These are phyloP conservation scores for Spongispora temasekensis DNA, from an alignment of 1,284 basidiomycete species.

Conservation along the genomic window DNA sequence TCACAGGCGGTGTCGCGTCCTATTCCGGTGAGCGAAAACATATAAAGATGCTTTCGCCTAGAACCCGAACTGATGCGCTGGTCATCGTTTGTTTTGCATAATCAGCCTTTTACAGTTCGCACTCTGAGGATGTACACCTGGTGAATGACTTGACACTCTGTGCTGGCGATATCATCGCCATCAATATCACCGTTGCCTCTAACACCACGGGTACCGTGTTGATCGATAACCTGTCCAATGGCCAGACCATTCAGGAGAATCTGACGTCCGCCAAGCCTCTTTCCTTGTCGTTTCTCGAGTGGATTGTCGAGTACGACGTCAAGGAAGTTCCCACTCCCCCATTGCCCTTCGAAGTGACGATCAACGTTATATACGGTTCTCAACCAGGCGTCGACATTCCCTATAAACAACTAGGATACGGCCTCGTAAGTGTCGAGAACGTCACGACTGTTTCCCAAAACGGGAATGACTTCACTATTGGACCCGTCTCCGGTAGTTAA, in stretches of 20 bases:
- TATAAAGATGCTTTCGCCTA: too few species aligned
- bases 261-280: conserved; percentile 1
- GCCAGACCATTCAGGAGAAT: not conserved
- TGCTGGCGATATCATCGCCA: conserved; percentile 6
- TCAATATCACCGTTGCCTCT: not conserved
- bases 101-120: conserved; percentile 8
- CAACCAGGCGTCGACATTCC: too few species aligned
- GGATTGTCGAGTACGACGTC: conserved; percentile 11
- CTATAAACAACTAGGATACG: too few species aligned
- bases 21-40: not conserved
- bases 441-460: too few species aligned
- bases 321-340: not conserved
- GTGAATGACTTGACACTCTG: conserved; percentile 9
- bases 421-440: not conserved
- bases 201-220: conserved; percentile 1
- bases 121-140: too few species aligned
- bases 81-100: conserved; percentile 3
- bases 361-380: too few species aligned
- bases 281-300: conserved; percentile 4
- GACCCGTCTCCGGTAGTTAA: too few species aligned
- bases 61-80: not conserved
- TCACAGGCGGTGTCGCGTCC: not conserved
- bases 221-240: conserved; percentile 9
- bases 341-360: too few species aligned
- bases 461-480: too few species aligned